Base-by-base conservation (phyloP, 768 basidiomycete genomes). In the Dendrothele bispora region DNA sequence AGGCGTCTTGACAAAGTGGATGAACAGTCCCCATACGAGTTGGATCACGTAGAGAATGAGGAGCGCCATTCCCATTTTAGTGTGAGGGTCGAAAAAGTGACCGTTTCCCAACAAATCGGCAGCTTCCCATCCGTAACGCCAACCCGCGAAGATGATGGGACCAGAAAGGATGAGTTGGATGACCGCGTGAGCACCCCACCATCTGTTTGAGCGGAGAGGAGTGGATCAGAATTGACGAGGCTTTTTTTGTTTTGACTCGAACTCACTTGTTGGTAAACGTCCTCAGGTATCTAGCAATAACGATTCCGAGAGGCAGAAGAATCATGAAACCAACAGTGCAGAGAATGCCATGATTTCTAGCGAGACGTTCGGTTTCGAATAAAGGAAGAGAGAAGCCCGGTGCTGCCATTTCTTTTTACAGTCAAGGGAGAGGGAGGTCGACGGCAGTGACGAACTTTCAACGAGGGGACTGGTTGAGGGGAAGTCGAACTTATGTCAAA, bases 21-120 rank as follows among this genome's bases (percentile, higher is more conserved):
- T 75, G 60, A 78, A 41, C 1, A 61, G 47, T 18, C 84, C 83
- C 22, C 82, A 51, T 3, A 66, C 3, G 28, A 79, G 39, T 59
- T 85, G 83, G 5, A 66, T 48, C 46, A 78, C 44, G 59, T 84
- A 84, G 7, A 86, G 62, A 37, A 77, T 65, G 35, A 84, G 65
- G 38, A 85, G 68, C 7, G 72, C 69, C 34, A 79, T 58, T 12
- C 83, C 83, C 30, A 73, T 67, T 60, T 70, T 72, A 71, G 82
- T 65, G 55, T 73, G 83, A 4, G 71, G 63, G 53, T 80, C 76
- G 39, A 62, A 54, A 39, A 72, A 70, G 35, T 70, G 62, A 1
- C 57, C 50, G n/a, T 60, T 44, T 5, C 57, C 55, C 35, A 72
- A 59, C 17, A 53, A n/a, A 11, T 55, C 46, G 4, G 73, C 63